A percentile compares a stretch with the other conserved stretches of the same genome.
These are phyloP conservation scores for Zasmidium citrigriseum DNA, from an alignment of 2,329 filamentous ascomycete genomes.

Conservation along the genomic window DNA sequence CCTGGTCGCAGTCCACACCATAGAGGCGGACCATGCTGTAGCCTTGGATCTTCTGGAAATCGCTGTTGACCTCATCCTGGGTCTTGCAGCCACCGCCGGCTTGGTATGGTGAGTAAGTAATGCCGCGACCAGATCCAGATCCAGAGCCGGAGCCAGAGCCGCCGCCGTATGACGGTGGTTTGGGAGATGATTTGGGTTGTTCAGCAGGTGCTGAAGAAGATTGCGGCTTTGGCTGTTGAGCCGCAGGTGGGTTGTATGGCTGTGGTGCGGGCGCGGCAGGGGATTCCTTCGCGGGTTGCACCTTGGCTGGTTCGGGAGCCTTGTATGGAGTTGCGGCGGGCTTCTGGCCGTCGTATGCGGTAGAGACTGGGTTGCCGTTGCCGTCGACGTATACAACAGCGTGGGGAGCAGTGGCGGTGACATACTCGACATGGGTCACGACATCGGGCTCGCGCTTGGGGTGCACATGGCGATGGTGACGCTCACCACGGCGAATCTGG, in stretches of 20 bases:
- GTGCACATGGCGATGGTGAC: conserved; percentile 40
- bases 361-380: conserved; percentile 53
- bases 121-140: conserved; percentile 44
- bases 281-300: background rate
- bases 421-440: conserved; percentile 36
- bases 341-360: conserved; percentile 5
- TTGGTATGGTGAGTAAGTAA: conserved; percentile 62
- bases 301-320: background rate
- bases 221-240: conserved; percentile 18
- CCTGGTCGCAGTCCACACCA: conserved; percentile 76
- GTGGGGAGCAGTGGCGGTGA: conserved; percentile 50
- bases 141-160: conserved; percentile 4
- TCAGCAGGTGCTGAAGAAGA: conserved; percentile 12
- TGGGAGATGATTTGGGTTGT: conserved; percentile 4
- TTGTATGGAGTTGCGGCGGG: conserved; percentile 6
- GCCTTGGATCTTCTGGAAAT: conserved; percentile 61
- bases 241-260: conserved; percentile 14
- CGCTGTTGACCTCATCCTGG: conserved; percentile 60
- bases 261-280: conserved; percentile 13
- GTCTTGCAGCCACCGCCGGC: conserved; percentile 66
- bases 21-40: conserved; percentile 74
- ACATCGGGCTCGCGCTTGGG: conserved; percentile 34
- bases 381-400: conserved; percentile 63
- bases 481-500: conserved; percentile 35
- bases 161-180: conserved; percentile 7